phyloP scores from a whole-genome alignment of 2,329 filamentous ascomycete genomes.

The Colletotrichum caudatum region DNA sequence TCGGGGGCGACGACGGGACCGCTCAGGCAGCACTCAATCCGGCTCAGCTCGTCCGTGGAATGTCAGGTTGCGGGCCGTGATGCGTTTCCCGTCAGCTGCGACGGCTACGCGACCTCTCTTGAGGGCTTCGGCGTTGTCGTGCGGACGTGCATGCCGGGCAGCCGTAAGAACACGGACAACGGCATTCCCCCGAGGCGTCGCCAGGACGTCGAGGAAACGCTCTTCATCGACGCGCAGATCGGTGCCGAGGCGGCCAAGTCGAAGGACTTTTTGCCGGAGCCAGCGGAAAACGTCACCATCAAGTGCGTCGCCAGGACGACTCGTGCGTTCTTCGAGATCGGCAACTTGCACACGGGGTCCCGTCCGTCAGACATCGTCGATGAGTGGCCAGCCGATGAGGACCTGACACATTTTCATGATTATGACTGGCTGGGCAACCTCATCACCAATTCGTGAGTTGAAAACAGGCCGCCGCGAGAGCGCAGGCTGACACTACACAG shows the following conservation, averaged over 20 bases:
- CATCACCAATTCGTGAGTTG: constrained; percentile 34
- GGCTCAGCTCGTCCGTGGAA: constrained; percentile 33
- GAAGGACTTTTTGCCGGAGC: constrained; percentile 5
- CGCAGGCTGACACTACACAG: constrained; percentile 11
- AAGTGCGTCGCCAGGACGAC: constrained; percentile 30
- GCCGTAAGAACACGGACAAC: neutral
- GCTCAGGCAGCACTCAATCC: constrained; percentile 38
- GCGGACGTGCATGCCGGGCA: constrained; percentile 32
- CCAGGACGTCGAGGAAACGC: constrained; percentile 31
- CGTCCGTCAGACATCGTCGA: constrained; percentile 22
- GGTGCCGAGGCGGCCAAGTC: constrained; percentile 16
- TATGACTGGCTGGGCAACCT: constrained; percentile 38
- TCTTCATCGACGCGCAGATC: constrained; percentile 34
- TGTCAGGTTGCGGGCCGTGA: constrained; percentile 23
- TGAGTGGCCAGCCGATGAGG: constrained; percentile 33
- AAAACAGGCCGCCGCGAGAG: neutral
- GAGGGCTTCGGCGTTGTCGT: constrained; percentile 34
- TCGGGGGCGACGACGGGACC: constrained; percentile 33
- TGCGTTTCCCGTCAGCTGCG: constrained; percentile 28
- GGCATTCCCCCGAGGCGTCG: constrained; percentile 23
- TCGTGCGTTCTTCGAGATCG: constrained; percentile 39
- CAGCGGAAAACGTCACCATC: constrained; percentile 35
- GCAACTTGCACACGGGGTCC: constrained; percentile 24
- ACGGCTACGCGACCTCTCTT: constrained; percentile 29
- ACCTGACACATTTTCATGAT: constrained; percentile 40